phyloP scores from a whole-genome alignment of 2,329 filamentous ascomycete species.

The Microdochium trichocladiopsis region DNA sequence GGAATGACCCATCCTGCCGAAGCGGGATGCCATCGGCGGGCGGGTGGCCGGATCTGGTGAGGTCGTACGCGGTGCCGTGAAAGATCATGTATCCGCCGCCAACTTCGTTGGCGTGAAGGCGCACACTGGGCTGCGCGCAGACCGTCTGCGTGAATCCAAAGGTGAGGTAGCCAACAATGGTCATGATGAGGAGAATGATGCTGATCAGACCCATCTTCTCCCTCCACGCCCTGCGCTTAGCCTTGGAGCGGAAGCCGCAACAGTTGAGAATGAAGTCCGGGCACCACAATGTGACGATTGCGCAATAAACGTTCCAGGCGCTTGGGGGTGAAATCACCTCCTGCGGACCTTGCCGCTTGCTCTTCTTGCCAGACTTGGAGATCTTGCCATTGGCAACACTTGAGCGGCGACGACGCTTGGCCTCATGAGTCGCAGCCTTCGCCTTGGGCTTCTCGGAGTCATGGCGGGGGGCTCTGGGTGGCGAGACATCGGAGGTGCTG shows the following conservation, averaged over 20 bases:
- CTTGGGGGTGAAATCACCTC: slow-evolving; percentile 73
- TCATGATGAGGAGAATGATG: slow-evolving; percentile 82
- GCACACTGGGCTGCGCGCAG: slow-evolving; percentile 64
- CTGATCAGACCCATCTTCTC: slow-evolving; percentile 98
- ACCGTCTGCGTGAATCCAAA: slow-evolving; percentile 93
- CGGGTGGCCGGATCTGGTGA: slow-evolving; percentile 71
- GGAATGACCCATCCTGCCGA: slow-evolving; percentile 35
- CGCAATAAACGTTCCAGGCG: slow-evolving; percentile 93
- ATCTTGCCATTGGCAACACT: slow-evolving; percentile 49
- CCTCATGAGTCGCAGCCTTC: slow-evolving; percentile 1
- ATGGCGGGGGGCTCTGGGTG: slow-evolving; percentile 25
- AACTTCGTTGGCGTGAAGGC: slow-evolving; percentile 79
- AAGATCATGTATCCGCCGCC: slow-evolving; percentile 86
- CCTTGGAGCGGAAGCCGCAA: slow-evolving; percentile 78
- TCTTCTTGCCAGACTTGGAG: slow-evolving; percentile 47
- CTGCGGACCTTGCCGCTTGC: slow-evolving; percentile 45
- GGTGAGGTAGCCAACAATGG: slow-evolving; percentile 87
- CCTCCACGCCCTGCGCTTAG: slow-evolving; percentile 87
- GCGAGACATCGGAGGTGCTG: slow-evolving; percentile 35
- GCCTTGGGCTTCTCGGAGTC: slow-evolving; percentile 31
- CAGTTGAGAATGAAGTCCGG: slow-evolving; percentile 79
- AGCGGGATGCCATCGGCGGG: slow-evolving; percentile 69
- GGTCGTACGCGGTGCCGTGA: slow-evolving; percentile 83
- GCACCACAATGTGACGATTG: slow-evolving; percentile 89
- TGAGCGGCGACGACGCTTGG: slow-evolving; percentile 32